Percentiles rank a stretch among this genome's conserved stretches.
These are phyloP conservation scores for Piper longum DNA, from an alignment of 164 flowering plant species.

Conservation along the genomic window DNA sequence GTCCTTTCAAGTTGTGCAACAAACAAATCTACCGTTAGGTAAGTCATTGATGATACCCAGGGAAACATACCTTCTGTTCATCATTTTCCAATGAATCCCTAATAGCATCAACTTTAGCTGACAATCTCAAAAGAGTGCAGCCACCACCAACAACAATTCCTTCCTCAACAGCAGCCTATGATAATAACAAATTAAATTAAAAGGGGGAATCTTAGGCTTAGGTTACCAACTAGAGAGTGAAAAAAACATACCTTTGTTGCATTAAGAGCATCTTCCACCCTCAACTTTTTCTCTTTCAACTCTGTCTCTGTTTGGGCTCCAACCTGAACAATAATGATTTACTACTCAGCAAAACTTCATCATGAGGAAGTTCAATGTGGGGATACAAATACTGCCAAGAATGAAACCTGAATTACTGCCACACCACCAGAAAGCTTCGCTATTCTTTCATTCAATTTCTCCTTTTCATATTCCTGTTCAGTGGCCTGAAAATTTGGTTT, in stretches of 20 bases:
- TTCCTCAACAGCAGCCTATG: slow-evolving; percentile 81
- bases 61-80: slow-evolving; percentile 61
- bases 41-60: no score
- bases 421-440: slow-evolving; percentile 98
- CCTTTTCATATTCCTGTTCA: slow-evolving; percentile 91
- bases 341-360: background rate
- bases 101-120: slow-evolving; percentile 84
- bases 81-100: slow-evolving; percentile 64
- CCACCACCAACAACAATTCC: slow-evolving; percentile 21
- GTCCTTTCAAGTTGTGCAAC: no score
- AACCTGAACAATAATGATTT: slow-evolving; percentile 33
- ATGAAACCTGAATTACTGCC: slow-evolving; percentile 77
- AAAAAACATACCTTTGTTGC: slow-evolving; percentile 68
- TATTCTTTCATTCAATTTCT: slow-evolving; percentile 88
- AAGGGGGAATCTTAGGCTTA: background rate
- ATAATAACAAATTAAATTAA: slow-evolving; percentile 1
- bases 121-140: slow-evolving; percentile 78
- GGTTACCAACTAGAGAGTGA: background rate
- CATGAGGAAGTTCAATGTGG: background rate
- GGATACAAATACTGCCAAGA: no score
- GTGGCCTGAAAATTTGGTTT: slow-evolving; percentile 37
- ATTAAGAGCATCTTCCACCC: slow-evolving; percentile 98
- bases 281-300: slow-evolving; percentile 76
- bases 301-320: slow-evolving; percentile 99
- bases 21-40: no score